A percentile compares a stretch with the other conserved stretches of the same genome.
Conservation (phyloP, 2,329 filamentous ascomycete species). For the Cladosporium austrohemisphaericum region DNA sequence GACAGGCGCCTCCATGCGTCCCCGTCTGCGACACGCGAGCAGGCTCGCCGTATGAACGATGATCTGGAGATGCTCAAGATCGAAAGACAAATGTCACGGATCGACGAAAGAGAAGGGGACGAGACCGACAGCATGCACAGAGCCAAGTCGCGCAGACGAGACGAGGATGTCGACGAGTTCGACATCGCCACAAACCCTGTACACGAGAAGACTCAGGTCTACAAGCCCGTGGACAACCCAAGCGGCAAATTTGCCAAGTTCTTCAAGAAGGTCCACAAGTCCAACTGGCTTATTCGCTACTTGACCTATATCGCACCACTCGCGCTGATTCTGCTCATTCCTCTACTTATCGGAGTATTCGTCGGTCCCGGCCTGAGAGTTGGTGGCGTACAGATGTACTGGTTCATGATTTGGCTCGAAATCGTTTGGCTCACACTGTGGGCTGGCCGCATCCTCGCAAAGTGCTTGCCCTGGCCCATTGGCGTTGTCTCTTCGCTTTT, state of each 20-base stretch:
- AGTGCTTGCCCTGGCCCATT: constrained; percentile 60
- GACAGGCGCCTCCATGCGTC: constrained; percentile 38
- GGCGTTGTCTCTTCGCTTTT: constrained; percentile 67
- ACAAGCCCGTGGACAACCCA: constrained; percentile 62
- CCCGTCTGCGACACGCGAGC: constrained; percentile 56
- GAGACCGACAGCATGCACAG: constrained; percentile 46
- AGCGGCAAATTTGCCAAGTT: constrained; percentile 59
- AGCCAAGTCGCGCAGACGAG: constrained; percentile 48
- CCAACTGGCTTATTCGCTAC: constrained; percentile 64
- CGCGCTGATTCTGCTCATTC: constrained; percentile 62
- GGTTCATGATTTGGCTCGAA: constrained; percentile 95
- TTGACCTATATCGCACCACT: constrained; percentile 68
- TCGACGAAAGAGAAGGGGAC: constrained; percentile 35
- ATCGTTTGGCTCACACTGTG: constrained; percentile 90
- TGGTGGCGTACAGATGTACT: constrained; percentile 73
- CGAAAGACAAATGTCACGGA: constrained; percentile 55
- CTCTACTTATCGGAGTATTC: constrained; percentile 62
- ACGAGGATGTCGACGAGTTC: constrained; percentile 62
- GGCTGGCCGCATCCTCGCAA: constrained; percentile 64
- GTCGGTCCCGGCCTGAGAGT: constrained; percentile 53
- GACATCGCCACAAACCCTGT: constrained; percentile 65
- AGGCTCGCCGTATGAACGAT: constrained; percentile 60
- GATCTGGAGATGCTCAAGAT: constrained; percentile 63
- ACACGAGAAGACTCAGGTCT: constrained; percentile 62
- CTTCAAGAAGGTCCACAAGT: constrained; percentile 63